These are phyloP conservation scores for Crithidia brevicula DNA, from an alignment of 208 protist species.

Conservation along the genomic window DNA sequence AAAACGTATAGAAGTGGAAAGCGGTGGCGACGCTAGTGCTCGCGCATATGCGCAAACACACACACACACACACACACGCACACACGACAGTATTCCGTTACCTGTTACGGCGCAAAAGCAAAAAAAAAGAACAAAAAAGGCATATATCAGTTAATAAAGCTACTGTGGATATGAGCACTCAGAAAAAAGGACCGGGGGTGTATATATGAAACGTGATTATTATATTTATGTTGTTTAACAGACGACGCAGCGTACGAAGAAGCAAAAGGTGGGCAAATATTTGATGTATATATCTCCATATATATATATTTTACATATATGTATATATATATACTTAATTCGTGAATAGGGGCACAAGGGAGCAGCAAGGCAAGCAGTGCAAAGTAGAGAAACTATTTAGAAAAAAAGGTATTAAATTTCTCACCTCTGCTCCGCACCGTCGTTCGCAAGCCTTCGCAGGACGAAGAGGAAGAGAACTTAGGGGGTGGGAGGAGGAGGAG, in stretches of 20 bases:
- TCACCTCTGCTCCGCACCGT: no score
- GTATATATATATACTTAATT: slow-evolving; percentile 2
- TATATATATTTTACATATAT: no score
- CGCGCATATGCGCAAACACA: neutral
- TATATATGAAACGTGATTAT: no score
- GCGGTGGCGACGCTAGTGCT: slow-evolving; percentile 2
- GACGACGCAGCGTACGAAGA: neutral
- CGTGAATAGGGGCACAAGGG: no score
- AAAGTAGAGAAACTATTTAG: slow-evolving; percentile 16
- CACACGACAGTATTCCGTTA: neutral
- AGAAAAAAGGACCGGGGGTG: slow-evolving; percentile 10
- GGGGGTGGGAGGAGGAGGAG: no score
- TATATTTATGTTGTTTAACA: no score
- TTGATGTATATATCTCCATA: no score
- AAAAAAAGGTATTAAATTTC: no score
- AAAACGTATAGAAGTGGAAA: neutral
- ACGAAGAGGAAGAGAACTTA: no score
- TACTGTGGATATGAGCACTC: no score
- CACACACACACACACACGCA: slow-evolving; percentile 1
- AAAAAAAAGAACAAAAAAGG: neutral
- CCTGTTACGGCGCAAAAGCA: neutral
- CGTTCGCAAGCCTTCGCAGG: no score
- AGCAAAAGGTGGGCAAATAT: neutral
- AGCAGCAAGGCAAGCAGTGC: neutral
- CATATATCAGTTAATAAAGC: no score